These are phyloP conservation scores for Patellifolia procumbens DNA, from an alignment of 179 eudicot species.

Conservation along the genomic window DNA sequence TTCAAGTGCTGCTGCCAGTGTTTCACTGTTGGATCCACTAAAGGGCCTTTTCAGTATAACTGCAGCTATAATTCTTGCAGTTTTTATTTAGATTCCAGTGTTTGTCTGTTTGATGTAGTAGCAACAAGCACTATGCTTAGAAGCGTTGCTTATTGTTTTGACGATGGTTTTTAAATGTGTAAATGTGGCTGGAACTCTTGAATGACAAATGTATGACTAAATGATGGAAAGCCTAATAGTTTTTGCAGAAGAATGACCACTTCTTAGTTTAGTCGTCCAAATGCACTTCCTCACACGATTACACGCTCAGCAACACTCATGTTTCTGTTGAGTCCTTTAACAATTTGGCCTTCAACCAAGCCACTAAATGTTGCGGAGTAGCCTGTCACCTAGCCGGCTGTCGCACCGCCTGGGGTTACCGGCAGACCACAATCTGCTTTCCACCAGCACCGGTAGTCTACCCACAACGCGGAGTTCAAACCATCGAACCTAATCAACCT, in stretches of 20 bases:
- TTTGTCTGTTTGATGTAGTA: neutral
- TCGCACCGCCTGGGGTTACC: too few species aligned
- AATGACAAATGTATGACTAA: constrained; percentile 5
- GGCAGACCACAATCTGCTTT: too few species aligned
- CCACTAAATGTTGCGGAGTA: too few species aligned
- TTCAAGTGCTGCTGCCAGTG: constrained; percentile 30
- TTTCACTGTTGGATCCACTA: constrained; percentile 2
- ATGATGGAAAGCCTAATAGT: neutral
- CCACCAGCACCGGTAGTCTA: too few species aligned
- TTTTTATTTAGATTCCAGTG: constrained; percentile 4
- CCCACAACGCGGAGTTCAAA: too few species aligned
- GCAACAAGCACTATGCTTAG: neutral
- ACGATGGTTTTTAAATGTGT: neutral
- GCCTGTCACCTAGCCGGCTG: too few species aligned
- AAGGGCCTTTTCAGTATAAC: constrained; percentile 20
- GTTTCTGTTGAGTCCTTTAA: too few species aligned
- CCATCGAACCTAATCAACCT: too few species aligned
- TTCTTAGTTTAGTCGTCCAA: neutral
- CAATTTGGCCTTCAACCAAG: too few species aligned
- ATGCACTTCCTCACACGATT: neutral
- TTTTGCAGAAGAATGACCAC: neutral
- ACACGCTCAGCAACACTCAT: too few species aligned
- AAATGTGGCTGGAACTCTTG: neutral
- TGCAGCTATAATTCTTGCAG: constrained; percentile 22
- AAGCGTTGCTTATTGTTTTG: neutral